Evolutionary conservation across 2,329 filamentous ascomycete species (phyloP).

Genomic region (Arthroderma sp.): DNA sequence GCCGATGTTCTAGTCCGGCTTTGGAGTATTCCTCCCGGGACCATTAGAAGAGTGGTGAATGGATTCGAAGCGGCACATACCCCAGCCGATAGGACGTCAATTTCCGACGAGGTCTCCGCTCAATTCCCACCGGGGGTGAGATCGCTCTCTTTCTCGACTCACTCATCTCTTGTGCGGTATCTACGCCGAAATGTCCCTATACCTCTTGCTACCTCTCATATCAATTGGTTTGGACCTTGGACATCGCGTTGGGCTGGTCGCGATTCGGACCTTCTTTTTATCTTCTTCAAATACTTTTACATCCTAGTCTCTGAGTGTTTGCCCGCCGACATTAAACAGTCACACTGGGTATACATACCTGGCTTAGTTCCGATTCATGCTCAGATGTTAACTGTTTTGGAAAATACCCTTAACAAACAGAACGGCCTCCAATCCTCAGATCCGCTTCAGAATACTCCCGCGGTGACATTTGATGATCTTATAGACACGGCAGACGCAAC

Average conservation of each 20-base stretch:
- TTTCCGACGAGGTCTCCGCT: slow-evolving; percentile 51
- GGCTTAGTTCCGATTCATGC: slow-evolving; percentile 70
- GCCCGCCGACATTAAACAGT: slow-evolving; percentile 39
- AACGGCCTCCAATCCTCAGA: slow-evolving; percentile 33
- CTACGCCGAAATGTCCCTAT: slow-evolving; percentile 54
- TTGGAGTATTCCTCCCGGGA: slow-evolving; percentile 58
- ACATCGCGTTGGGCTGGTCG: slow-evolving; percentile 71
- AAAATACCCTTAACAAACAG: slow-evolving; percentile 72
- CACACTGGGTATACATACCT: slow-evolving; percentile 54
- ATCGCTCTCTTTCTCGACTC: slow-evolving; percentile 47
- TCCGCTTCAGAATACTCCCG: slow-evolving; percentile 33
- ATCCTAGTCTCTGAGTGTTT: slow-evolving; percentile 63
- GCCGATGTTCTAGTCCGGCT: slow-evolving; percentile 71
- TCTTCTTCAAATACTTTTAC: slow-evolving; percentile 81
- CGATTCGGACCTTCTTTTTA: slow-evolving; percentile 81
- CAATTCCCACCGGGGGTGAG: slow-evolving; percentile 58
- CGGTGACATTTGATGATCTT: slow-evolving; percentile 54
- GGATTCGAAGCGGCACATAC: slow-evolving; percentile 53
- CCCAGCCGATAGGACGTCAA: slow-evolving; percentile 29
- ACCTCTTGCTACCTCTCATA: slow-evolving; percentile 54
- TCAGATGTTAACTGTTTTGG: slow-evolving; percentile 64
- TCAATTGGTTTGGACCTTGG: slow-evolving; percentile 82
- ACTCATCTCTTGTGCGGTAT: slow-evolving; percentile 45
- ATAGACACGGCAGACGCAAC: slow-evolving; percentile 54
- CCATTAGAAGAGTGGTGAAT: slow-evolving; percentile 57